phyloP scores from a whole-genome alignment of 139 green algal genomes.

The Raphidocelis subcapitata region DNA sequence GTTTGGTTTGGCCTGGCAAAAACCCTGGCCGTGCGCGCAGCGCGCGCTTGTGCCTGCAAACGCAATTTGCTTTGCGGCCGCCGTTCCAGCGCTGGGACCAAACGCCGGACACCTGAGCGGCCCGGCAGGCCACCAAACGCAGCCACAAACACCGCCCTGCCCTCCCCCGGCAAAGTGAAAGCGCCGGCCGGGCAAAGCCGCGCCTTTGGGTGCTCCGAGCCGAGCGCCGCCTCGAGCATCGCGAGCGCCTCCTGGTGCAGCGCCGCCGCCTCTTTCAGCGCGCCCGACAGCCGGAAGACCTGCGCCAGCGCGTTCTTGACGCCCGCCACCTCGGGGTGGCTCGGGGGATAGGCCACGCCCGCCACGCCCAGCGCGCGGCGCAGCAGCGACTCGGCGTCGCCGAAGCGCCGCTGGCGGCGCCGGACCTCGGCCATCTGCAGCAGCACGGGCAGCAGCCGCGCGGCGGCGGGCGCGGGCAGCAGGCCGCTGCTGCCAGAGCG shows the following conservation, averaged over 20 bases:
- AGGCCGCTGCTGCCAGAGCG: constrained; percentile 3
- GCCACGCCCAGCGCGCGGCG: constrained; percentile 21
- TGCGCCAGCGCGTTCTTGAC: constrained; percentile 29
- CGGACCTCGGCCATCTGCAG: constrained; percentile 26
- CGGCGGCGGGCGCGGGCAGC: constrained; percentile 1
- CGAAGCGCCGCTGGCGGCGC: constrained; percentile 16
- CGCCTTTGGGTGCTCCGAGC: constrained; percentile 12
- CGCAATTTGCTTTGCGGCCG: no score
- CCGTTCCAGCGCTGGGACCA: no score
- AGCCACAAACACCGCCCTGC: no score
- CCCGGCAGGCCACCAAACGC: no score
- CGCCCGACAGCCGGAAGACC: constrained; percentile 21
- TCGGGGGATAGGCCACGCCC: constrained; percentile 11
- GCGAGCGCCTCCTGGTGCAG: constrained; percentile 20
- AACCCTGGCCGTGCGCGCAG: no score
- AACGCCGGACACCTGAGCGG: no score
- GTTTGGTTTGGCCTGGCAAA: no score
- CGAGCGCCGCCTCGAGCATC: constrained; percentile 23
- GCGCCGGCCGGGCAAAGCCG: no score
- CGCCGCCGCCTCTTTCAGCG: constrained; percentile 10
- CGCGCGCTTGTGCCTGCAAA: no score
- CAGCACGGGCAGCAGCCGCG: constrained; percentile 27
- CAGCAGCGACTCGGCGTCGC: constrained; percentile 7
- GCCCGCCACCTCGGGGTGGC: constrained; percentile 14
- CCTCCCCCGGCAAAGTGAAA: no score